Evolutionary conservation across 768 basidiomycete genomes (phyloP), one percentile per base, ranked within the genome.

Genomic region (Cubamyces sp.): DNA sequence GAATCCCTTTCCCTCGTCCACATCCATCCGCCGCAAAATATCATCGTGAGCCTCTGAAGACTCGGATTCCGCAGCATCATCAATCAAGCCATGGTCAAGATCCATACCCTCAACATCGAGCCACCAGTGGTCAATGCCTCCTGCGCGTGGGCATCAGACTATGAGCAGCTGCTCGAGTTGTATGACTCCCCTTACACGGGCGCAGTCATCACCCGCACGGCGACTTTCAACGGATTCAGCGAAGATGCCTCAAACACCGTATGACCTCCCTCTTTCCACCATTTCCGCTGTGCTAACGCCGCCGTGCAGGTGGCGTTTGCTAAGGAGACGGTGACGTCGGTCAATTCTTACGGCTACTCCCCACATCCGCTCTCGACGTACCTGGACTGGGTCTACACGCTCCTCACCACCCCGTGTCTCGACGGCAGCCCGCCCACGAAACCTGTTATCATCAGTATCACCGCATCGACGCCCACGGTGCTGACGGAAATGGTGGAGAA

Each of bases 341-440:
- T 92, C 62, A 95, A 95, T 72, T 90, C 88, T 0, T 95, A 91
- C 73, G 93, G 93, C 23, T 96, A 94, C 75, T 94, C 91, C 8
- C 93, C 92, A 0, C 81, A 87, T 68, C 84, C 89, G 5, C 81
- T 95, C 45, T 68, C 77, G n/a, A 66, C 70, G 23, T 95, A 94
- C 75, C 71, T 92, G 46, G 73, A 70, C 52, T 91, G 88, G 87
- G 76, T 92, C 48, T 71, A 74, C 18, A 71, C 78, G 40, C 68
- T 85, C 45, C 81, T 90, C 60, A 72, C 83, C 62, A 69, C 64
- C 15, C 74, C 75, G 12, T 74, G 71, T 41, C 64, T 64, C 41
- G 61, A 64, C 39, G 66, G 60, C 21, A 60, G 61, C 11, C 75
- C 15, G 42, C 65, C 34, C 65, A 71, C 26, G 61, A 87, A 87